Base-by-base conservation (phyloP, 2,329 filamentous ascomycete genomes). In the Calycina herbarum region DNA sequence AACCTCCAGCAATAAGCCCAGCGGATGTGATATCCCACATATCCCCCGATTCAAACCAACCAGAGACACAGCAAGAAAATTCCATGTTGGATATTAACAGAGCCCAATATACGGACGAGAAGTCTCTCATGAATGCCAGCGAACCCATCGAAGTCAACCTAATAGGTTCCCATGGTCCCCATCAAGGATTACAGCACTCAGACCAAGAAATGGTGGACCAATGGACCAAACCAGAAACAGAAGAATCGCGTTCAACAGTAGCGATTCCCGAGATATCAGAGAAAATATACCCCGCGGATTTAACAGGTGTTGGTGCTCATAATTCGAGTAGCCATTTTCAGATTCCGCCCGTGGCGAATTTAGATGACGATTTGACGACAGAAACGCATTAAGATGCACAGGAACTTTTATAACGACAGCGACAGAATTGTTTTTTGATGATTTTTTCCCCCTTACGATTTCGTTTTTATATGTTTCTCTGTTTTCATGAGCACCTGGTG, bases 341-440 rank as follows among this genome's bases (percentile, higher is more conserved):
- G 13, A 67, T 67, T 62, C 69, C 64, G 61, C 61, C 63, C 24
- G 65, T 62, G 45, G 48, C 59, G 61, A 69, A 56, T 66, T 59
- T 73, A 45, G 67, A 67, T 48, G 66, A 69, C 68, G 71, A 71
- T 63, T 73, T 75, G 57, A 75, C 42, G 59, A 54, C 27, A 31
- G 60, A 57, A 31, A 62, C 48, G 45, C 60, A 57, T 56, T 62
- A 62, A 48, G 45, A 48, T 48, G 20, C 56, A 57, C 56, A 57
- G 56, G 56, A 57, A n/a, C 6, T 24, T 24, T 27, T 24, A 54
- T 54, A 24, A 54, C 20, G 48, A 54, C 27, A 57, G 29, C 29
- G n/a, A 57, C 56, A 57, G 31, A 31, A 57, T 31, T 33, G 13
- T 33, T 57, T 57, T 57, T 17, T 40, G 38, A 17, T 40, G 54